Base-by-base conservation (phyloP, 2,329 filamentous ascomycete genomes). In the Penicillium thymicola region DNA sequence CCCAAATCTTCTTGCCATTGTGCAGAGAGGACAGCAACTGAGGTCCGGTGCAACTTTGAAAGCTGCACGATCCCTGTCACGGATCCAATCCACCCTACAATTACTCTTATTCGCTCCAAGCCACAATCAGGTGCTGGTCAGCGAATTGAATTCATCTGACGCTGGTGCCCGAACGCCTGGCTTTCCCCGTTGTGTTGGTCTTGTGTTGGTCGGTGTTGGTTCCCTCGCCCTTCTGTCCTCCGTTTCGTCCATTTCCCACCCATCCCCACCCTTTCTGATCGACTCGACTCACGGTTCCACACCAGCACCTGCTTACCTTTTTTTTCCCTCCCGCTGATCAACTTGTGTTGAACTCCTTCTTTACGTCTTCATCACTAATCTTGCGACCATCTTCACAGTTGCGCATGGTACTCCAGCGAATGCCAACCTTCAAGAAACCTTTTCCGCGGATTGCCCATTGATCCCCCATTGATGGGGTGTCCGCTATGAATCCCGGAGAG, bases 401-500 rank as follows among this genome's bases (percentile, higher is more conserved):
- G 34, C 41, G 36, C 49, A 44, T 45, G 45, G 44, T 27, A 43
- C 34, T 38, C 46, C 44, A 56, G 72, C 73, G 72, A 72, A 75
- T 75, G 72, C 71, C 71, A 71, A 69, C 64, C 59, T 59, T 60
- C 59, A 67, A 56, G 41, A 51, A 61, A 54, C 50, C 53, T 60
- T 65, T 64, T 64, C 65, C 65, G 65, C 67, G 70, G 69, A 70
- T 69, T 68, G 56, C 60, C 72, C 61, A 63, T 65, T 66, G 65
- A 67, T 69, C 72, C 72, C n/a, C 71, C 72, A 66, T 69, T 70
- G 59, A 69, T 65, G 68, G 72, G 72, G 69, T 65, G 70, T 65
- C 69, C 66, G 69, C 68, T 62, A 77, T 77, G 75, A 77, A 76
- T 75, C 70, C 74, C 62, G 71, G 67, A 64, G 70, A 69, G 60